phyloP scores from a whole-genome alignment of 2,329 filamentous ascomycete genomes.

The Colletotrichum spaethianum region DNA sequence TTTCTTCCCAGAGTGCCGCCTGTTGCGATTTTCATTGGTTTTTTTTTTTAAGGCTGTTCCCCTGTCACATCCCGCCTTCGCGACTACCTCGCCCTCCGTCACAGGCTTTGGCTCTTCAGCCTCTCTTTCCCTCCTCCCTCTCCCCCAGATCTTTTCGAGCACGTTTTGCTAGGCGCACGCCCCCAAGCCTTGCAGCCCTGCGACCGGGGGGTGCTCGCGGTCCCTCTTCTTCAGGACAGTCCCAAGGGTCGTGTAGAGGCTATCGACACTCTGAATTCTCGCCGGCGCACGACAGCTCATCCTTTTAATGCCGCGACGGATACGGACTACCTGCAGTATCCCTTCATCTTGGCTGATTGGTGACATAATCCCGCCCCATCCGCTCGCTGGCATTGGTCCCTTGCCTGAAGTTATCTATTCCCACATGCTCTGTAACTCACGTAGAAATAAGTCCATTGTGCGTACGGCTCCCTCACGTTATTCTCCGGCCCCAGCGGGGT shows the following conservation, averaged over 20 bases:
- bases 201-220: constrained; percentile 1
- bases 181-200: constrained; percentile 24
- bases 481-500: background rate
- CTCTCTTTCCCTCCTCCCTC: constrained; percentile 9
- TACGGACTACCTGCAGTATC: background rate
- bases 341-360: background rate
- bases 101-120: background rate
- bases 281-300: background rate
- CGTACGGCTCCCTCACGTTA: background rate
- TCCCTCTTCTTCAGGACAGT: background rate
- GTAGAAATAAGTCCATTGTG: background rate
- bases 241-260: background rate
- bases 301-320: constrained; percentile 30
- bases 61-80: constrained; percentile 31
- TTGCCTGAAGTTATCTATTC: constrained; percentile 33
- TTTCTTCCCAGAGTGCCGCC: background rate
- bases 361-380: constrained; percentile 34
- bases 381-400: constrained; percentile 1
- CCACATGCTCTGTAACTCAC: constrained; percentile 12
- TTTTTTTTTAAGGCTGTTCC: constrained; percentile 3
- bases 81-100: constrained; percentile 34
- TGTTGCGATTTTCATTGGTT: background rate
- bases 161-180: constrained; percentile 38
- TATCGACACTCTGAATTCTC: constrained; percentile 2
- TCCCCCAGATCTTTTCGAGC: constrained; percentile 31